Percentiles rank a stretch among this genome's conserved stretches.
Evolutionary conservation across 352 stramenopile species (phyloP).

Genomic region (Blastocystis sp.): DNA sequence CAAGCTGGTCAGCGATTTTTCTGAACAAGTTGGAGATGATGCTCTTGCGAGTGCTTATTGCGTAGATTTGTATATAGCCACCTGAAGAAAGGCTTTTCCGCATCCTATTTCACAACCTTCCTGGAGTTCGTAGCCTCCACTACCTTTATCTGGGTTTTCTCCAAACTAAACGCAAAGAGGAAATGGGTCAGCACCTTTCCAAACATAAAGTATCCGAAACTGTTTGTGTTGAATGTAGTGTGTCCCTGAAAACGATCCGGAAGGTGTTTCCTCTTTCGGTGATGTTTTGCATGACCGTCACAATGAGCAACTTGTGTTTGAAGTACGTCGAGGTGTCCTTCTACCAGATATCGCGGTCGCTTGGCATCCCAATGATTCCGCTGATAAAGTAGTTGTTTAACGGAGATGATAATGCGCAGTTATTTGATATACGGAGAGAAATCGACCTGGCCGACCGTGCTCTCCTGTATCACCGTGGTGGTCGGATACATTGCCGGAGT

Average conservation of each 20-base stretch:
- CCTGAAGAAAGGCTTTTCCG: conserved; percentile 10
- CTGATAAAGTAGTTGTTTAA: conserved; percentile 20
- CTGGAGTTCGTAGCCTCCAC: conserved; percentile 18
- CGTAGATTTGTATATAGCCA: conserved; percentile 47
- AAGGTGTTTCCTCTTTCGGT: conserved; percentile 23
- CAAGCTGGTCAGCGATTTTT: conserved; percentile 8
- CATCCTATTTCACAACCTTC: conserved; percentile 27
- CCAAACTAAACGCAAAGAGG: background rate
- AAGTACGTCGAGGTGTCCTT: conserved; percentile 56
- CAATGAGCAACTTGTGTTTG: conserved; percentile 51
- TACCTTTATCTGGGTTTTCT: background rate
- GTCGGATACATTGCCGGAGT: conserved; percentile 46
- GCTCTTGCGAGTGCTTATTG: background rate
- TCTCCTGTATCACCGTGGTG: conserved; percentile 36
- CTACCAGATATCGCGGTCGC: conserved; percentile 44
- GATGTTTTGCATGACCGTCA: conserved; percentile 40
- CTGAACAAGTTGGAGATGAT: conserved; percentile 22
- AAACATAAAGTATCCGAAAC: background rate
- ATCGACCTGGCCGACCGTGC: background rate
- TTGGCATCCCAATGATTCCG: conserved; percentile 49
- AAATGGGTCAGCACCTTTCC: conserved; percentile 14
- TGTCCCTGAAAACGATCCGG: background rate
- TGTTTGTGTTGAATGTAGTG: background rate
- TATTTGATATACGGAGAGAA: conserved; percentile 39
- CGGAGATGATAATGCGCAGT: background rate